Conservation (phyloP, 441 rosid species). For the Codiaeum variegatum region DNA sequence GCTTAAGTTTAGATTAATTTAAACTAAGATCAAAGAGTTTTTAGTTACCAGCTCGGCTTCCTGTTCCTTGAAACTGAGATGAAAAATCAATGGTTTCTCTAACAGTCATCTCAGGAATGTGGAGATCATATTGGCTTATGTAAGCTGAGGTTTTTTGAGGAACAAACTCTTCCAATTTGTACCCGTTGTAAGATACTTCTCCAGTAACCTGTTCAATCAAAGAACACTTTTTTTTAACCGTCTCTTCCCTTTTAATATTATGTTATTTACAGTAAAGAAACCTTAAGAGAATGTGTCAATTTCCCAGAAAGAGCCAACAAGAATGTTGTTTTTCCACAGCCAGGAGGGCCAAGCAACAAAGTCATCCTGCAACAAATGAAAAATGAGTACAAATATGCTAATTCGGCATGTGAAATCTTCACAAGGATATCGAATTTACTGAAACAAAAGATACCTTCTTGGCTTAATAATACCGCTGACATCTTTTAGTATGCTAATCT, state of each 20-base stretch:
- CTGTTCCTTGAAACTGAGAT: constrained; percentile 48
- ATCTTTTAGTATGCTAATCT: constrained; percentile 34
- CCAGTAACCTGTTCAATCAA: constrained; percentile 32
- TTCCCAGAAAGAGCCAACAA: constrained; percentile 54
- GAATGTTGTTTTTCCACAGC: constrained; percentile 68
- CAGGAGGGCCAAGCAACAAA: constrained; percentile 67
- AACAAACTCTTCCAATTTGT: constrained; percentile 38
- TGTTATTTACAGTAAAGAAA: constrained; percentile 13
- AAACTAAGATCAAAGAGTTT: neutral
- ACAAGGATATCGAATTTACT: neutral
- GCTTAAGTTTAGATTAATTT: neutral
- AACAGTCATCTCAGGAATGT: constrained; percentile 61
- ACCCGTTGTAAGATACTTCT: constrained; percentile 43
- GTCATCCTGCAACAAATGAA: constrained; percentile 44
- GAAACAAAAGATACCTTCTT: constrained; percentile 27
- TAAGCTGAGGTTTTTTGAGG: constrained; percentile 54
- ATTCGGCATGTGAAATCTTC: neutral
- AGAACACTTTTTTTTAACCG: neutral
- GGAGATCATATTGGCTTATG: constrained; percentile 47
- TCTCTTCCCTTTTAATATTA: neutral
- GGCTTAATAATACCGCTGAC: constrained; percentile 40
- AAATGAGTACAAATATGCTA: neutral
- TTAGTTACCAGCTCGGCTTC: constrained; percentile 42
- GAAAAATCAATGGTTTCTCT: constrained; percentile 58
- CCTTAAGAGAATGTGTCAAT: constrained; percentile 46